phyloP scores from a whole-genome alignment of 306 rosid species.

The Trifolium fragiferum region DNA sequence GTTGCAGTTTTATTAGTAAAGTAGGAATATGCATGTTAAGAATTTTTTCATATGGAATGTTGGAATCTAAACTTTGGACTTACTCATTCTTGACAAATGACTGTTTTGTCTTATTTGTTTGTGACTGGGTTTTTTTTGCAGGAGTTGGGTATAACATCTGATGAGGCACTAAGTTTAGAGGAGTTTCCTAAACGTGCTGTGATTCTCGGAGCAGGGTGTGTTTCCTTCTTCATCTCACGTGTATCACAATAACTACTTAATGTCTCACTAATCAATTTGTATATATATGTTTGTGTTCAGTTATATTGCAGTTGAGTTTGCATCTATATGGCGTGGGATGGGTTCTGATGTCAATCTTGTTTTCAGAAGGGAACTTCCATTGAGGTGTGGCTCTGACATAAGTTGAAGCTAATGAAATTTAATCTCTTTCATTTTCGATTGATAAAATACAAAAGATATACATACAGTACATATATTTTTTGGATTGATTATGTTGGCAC shows the following conservation, averaged over 20 bases:
- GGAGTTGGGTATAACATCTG: constrained; percentile 95
- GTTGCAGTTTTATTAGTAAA: constrained; percentile 8
- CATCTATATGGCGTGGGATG: constrained; percentile 97
- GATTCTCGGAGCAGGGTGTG: constrained; percentile 96
- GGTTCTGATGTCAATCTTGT: constrained; percentile 77
- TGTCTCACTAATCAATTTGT: constrained; percentile 27
- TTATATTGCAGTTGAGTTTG: constrained; percentile 94
- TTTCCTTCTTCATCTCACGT: constrained; percentile 36
- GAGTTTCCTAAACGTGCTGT: constrained; percentile 83
- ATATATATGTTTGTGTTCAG: constrained; percentile 49
- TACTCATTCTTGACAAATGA: background rate
- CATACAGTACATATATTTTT: background rate
- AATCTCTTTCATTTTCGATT: background rate
- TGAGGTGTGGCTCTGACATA: constrained; percentile 61
- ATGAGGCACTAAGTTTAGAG: constrained; percentile 97
- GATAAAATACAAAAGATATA: background rate
- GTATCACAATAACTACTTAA: constrained; percentile 27
- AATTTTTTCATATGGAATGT: background rate
- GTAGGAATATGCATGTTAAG: background rate
- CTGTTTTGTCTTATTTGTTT: background rate
- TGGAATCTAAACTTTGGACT: constrained; percentile 9
- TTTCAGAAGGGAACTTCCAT: constrained; percentile 91
- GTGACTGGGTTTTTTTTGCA: constrained; percentile 40
- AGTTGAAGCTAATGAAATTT: constrained; percentile 4
- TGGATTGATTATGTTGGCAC: background rate